phyloP scores from a whole-genome alignment of 257 asterid genomes.

The Ligustrum vulgare region DNA sequence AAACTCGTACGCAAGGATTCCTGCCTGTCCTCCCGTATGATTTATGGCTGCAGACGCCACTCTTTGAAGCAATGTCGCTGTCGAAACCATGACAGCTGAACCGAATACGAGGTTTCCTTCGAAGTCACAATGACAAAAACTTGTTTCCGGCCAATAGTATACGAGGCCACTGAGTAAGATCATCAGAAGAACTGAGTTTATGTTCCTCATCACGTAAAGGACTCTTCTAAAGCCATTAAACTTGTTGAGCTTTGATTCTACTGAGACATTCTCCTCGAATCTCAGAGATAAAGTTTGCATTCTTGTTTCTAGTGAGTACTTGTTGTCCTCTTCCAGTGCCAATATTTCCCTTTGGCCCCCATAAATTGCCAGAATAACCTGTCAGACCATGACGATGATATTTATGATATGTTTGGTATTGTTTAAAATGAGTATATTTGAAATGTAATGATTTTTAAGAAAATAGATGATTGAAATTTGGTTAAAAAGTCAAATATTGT shows the following conservation, averaged over 20 bases:
- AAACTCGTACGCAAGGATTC: conserved; percentile 57
- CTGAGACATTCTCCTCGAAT: conserved; percentile 44
- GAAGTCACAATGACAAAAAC: conserved; percentile 35
- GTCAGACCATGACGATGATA: too few species aligned
- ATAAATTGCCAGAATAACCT: conserved; percentile 61
- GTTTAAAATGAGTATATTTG: too few species aligned
- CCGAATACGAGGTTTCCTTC: conserved; percentile 39
- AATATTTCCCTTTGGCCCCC: conserved; percentile 58
- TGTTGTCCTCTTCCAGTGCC: conserved; percentile 63
- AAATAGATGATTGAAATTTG: too few species aligned
- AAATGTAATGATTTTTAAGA: too few species aligned
- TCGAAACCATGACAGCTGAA: conserved; percentile 46
- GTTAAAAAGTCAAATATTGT: too few species aligned
- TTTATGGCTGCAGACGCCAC: conserved; percentile 36
- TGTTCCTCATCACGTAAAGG: conserved; percentile 61
- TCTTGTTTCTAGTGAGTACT: conserved; percentile 53
- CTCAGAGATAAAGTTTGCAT: conserved; percentile 44
- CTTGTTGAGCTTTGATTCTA: conserved; percentile 60
- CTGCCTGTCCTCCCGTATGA: conserved; percentile 41
- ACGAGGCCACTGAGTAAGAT: conserved; percentile 68
- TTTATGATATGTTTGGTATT: too few species aligned
- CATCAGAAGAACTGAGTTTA: conserved; percentile 57
- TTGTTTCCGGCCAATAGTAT: conserved; percentile 65
- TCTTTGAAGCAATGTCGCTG: conserved; percentile 58
- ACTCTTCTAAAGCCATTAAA: conserved; percentile 71